Evolutionary conservation across 1,284 basidiomycete species (phyloP).

Genomic region (Leccinum colubrinum): DNA sequence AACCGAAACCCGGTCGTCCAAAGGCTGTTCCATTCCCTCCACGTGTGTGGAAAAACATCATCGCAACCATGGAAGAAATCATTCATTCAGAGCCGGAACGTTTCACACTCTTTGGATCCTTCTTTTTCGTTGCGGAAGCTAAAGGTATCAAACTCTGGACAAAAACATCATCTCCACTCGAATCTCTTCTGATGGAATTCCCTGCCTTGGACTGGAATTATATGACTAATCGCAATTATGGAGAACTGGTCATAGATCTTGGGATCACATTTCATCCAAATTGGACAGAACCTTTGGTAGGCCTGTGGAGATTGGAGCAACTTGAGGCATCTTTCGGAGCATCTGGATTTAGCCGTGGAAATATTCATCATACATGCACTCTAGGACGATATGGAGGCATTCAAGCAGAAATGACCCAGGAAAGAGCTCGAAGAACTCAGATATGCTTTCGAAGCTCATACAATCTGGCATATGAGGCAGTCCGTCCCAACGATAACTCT

Average conservation of each 20-base stretch:
- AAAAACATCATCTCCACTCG: no score
- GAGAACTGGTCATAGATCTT: no score
- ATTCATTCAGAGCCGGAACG: neutral
- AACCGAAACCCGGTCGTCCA: neutral
- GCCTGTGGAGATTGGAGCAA: conserved; percentile 3
- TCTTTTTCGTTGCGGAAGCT: conserved; percentile 15
- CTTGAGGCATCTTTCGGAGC: conserved; percentile 11
- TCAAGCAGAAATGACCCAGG: conserved; percentile 14
- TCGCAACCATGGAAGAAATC: neutral
- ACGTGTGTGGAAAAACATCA: neutral
- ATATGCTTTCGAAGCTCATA: conserved; percentile 11
- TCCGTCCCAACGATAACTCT: conserved; percentile 6
- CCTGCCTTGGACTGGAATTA: neutral
- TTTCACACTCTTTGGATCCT: conserved; percentile 7
- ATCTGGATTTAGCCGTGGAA: conserved; percentile 1
- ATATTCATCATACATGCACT: conserved; percentile 9
- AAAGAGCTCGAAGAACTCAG: conserved; percentile 5
- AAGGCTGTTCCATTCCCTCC: no score
- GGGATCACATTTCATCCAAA: no score
- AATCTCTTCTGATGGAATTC: neutral
- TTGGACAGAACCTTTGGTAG: no score
- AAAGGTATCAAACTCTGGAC: conserved; percentile 13
- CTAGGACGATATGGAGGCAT: conserved; percentile 6
- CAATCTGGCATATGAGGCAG: conserved; percentile 15
- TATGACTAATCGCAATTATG: neutral